Evolutionary conservation across 176 grass and related monocot species (phyloP).

Genomic region (Saccharum officinarum): DNA sequence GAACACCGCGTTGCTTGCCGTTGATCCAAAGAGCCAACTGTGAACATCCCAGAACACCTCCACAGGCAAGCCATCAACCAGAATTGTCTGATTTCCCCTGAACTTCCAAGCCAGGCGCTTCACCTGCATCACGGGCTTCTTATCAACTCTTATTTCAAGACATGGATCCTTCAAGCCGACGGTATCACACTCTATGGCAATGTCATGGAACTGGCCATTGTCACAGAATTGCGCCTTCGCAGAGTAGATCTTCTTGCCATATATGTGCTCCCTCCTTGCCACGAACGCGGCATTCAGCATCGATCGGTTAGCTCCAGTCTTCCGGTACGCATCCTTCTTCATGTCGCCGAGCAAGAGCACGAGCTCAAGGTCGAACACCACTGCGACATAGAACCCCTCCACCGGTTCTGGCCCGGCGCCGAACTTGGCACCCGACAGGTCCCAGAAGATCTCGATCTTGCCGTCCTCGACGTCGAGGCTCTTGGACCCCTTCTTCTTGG

Average conservation of each 20-base stretch:
- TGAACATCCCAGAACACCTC: slow-evolving; percentile 79
- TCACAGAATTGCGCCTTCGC: slow-evolving; percentile 67
- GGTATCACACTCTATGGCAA: slow-evolving; percentile 56
- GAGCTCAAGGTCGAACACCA: slow-evolving; percentile 63
- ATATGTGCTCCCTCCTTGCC: slow-evolving; percentile 65
- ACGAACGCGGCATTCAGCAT: slow-evolving; percentile 52
- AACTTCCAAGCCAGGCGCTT: slow-evolving; percentile 69
- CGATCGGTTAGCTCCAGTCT: slow-evolving; percentile 45
- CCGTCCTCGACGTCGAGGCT: slow-evolving; percentile 51
- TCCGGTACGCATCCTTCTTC: slow-evolving; percentile 63
- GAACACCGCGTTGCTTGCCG: slow-evolving; percentile 54
- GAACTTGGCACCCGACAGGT: slow-evolving; percentile 65
- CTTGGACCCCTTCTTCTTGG: slow-evolving; percentile 72
- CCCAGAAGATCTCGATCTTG: slow-evolving; percentile 78
- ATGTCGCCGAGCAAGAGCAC: slow-evolving; percentile 67
- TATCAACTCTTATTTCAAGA: slow-evolving; percentile 68
- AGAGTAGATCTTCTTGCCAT: slow-evolving; percentile 65
- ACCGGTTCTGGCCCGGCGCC: slow-evolving; percentile 50
- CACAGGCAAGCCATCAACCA: slow-evolving; percentile 67
- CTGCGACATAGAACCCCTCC: slow-evolving; percentile 61
- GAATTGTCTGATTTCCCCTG: slow-evolving; percentile 72
- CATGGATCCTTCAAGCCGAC: slow-evolving; percentile 53
- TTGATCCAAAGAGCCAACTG: slow-evolving; percentile 66
- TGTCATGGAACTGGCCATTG: slow-evolving; percentile 60
- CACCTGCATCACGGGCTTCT: slow-evolving; percentile 70